phyloP scores from a whole-genome alignment of 2,329 filamentous ascomycete species.

The Tolypocladium ovalisporum region DNA sequence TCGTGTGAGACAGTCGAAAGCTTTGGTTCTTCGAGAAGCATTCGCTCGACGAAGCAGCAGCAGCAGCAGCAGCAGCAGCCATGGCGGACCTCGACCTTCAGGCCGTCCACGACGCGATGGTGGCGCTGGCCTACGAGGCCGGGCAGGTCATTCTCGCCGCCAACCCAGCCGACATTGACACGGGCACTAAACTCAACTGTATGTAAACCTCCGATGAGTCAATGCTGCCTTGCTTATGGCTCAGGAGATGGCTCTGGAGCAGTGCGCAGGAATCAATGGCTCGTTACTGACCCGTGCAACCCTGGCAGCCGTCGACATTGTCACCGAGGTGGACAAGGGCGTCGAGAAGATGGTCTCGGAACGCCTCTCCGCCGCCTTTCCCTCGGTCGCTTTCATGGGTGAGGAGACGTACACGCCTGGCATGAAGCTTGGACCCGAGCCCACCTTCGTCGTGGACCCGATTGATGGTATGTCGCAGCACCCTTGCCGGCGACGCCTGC shows the following conservation, averaged over 20 bases:
- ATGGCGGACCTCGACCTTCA: constrained; percentile 50
- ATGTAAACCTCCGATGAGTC: constrained; percentile 11
- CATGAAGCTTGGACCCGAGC: constrained; percentile 47
- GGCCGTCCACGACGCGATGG: constrained; percentile 49
- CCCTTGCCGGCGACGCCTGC: background rate
- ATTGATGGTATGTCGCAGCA: constrained; percentile 49
- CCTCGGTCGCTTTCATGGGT: constrained; percentile 54
- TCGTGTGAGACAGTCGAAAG: background rate
- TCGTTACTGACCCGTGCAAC: constrained; percentile 2
- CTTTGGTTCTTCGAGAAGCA: background rate
- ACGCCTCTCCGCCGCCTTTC: constrained; percentile 40
- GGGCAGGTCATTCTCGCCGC: constrained; percentile 52
- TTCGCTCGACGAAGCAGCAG: background rate
- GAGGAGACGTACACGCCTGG: constrained; percentile 69
- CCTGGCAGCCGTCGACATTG: constrained; percentile 51
- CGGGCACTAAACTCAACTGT: constrained; percentile 57
- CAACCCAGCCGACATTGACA: constrained; percentile 45
- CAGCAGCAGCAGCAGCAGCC: constrained; percentile 1
- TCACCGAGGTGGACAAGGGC: constrained; percentile 56
- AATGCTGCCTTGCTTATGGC: background rate
- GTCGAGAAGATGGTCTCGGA: constrained; percentile 52
- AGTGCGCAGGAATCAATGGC: background rate
- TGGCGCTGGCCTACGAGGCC: constrained; percentile 51
- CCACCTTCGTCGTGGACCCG: constrained; percentile 73
- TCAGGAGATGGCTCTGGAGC: background rate